Base-by-base conservation (phyloP, 805 yeast species). In the Saccharomycopsis schoenii region DNA sequence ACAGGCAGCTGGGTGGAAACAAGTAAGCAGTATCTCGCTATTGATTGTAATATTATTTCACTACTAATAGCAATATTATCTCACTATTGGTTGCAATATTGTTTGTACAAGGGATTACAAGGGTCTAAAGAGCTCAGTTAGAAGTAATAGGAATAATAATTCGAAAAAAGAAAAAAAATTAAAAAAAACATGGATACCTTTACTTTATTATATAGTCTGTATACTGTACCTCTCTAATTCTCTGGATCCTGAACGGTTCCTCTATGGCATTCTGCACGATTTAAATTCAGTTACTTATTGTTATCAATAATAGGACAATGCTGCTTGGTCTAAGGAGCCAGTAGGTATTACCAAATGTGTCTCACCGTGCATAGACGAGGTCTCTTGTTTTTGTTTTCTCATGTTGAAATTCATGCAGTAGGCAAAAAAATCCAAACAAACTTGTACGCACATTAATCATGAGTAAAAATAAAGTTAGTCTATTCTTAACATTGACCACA, bases 331-430 rank as follows among this genome's bases (percentile, higher is more conserved):
- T 29, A 29, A 29, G 34, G 6, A 29, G 6, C 6, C 6, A 29
- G 6, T 6, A 29, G 34, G 34, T 29, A 29, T 25, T 21, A 11
- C 52, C 34, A 24, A 47, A 47, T 47, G 2, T 19, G 15, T 47
- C 11, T 10, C 2, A 21, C 5, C 21, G 52, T 47, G 52, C 52
- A 47, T 47, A 47, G 52, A 47, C 52, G 52, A 25, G 52, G 52
- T 47, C 34, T 19, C 2, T 14, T 11, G 6, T 47, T 42, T 47
- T 24, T 19, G 52, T 19, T 47, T 47, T 47, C 52, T 24, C 52
- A 47, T 47, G 52, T 47, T 47, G 52, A 47, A 47, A 47, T 47
- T 43, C n/a, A 47, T 47, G 52, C 52, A 47, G 21, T 21, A 25
- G 50, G 50, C 17, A 47, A 47, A 24, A 47, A 47, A 25, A 12